phyloP scores from a whole-genome alignment of 805 yeast species.

The Candida insectalens region DNA sequence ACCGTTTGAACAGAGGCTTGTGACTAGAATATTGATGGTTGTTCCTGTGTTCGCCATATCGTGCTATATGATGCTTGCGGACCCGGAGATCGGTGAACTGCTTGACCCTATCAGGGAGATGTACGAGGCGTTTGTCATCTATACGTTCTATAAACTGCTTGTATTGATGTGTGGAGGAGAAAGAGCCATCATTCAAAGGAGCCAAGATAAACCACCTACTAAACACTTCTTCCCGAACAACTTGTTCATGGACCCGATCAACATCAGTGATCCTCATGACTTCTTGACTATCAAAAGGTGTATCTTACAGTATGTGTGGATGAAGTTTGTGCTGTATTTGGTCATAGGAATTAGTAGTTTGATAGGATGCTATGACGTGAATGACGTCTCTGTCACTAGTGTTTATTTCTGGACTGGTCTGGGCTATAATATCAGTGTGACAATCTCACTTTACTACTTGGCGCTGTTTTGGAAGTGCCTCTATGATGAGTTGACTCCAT shows the following conservation, averaged over 20 bases:
- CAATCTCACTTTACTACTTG: constrained; percentile 71
- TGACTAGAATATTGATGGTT: constrained; percentile 71
- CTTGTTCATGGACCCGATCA: constrained; percentile 46
- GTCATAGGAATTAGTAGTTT: constrained; percentile 38
- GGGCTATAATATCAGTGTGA: constrained; percentile 70
- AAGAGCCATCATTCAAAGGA: constrained; percentile 57
- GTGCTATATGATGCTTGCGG: constrained; percentile 48
- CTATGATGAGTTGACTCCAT: constrained; percentile 64
- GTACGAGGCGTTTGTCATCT: constrained; percentile 93
- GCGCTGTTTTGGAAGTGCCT: constrained; percentile 91
- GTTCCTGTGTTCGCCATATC: constrained; percentile 74
- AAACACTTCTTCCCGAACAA: constrained; percentile 50
- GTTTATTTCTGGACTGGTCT: constrained; percentile 57
- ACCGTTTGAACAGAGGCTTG: constrained; percentile 79
- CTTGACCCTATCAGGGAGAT: constrained; percentile 78
- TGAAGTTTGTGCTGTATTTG: constrained; percentile 74
- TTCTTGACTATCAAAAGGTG: constrained; percentile 74
- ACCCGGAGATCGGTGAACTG: constrained; percentile 33
- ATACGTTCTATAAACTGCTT: constrained; percentile 79
- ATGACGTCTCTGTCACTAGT: constrained; percentile 36
- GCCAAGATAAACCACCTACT: constrained; percentile 59
- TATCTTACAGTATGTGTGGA: constrained; percentile 89
- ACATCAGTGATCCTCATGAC: constrained; percentile 78
- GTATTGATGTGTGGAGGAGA: constrained; percentile 90
- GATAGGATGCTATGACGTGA: constrained; percentile 40